phyloP scores from a whole-genome alignment of 495 filamentous ascomycete genomes.

The Hypoxylon cercidicola region DNA sequence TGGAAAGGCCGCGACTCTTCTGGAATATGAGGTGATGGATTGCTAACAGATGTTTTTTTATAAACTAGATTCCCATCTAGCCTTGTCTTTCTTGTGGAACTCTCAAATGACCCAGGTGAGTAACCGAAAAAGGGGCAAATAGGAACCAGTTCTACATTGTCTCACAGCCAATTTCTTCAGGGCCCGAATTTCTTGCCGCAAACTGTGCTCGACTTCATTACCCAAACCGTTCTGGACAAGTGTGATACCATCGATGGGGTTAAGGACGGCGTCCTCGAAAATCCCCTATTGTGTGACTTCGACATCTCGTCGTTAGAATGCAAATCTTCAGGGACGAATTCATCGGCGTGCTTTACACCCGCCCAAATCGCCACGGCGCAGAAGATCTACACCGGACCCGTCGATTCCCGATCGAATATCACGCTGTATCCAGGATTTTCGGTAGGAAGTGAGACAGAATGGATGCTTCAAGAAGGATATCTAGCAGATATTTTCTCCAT shows the following conservation, averaged over 20 bases:
- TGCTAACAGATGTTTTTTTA: too few species aligned
- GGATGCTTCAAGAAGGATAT: constrained; percentile 47
- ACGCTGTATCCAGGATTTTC: constrained; percentile 54
- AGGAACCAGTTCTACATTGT: background rate
- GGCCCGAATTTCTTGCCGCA: constrained; percentile 41
- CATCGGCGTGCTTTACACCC: constrained; percentile 44
- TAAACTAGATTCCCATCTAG: constrained; percentile 54
- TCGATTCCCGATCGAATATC: constrained; percentile 28
- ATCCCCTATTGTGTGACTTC: constrained; percentile 53
- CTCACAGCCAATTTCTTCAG: constrained; percentile 10
- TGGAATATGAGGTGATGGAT: too few species aligned
- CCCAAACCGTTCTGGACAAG: constrained; percentile 42
- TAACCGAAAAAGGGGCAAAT: background rate
- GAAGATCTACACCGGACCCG: constrained; percentile 47
- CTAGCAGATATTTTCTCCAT: constrained; percentile 48
- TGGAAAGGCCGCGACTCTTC: too few species aligned
- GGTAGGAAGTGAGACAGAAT: constrained; percentile 47
- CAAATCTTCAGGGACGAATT: constrained; percentile 25
- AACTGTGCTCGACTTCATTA: constrained; percentile 49
- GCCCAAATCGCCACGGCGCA: constrained; percentile 42
- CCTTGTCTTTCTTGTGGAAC: constrained; percentile 57
- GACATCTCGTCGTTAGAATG: constrained; percentile 50
- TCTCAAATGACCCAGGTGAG: constrained; percentile 43
- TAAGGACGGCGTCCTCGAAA: constrained; percentile 52
- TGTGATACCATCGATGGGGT: constrained; percentile 56